Base-by-base conservation (phyloP, 2,329 filamentous ascomycete species). In the Amphichorda felina region DNA sequence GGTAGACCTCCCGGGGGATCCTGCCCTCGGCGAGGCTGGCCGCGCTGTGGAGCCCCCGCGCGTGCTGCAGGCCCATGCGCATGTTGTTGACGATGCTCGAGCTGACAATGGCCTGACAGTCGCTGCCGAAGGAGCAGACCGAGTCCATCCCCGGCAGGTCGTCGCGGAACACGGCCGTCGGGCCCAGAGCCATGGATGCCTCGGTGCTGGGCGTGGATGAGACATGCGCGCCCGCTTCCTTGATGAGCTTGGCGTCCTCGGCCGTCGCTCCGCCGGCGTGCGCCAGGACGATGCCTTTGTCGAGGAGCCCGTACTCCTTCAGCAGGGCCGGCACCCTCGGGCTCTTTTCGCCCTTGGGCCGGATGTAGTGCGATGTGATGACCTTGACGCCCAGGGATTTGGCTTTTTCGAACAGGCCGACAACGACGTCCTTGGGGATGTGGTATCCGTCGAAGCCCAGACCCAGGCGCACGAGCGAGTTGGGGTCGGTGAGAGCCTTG, bases 261-360 rank as follows among this genome's bases (percentile, higher is more conserved):
- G 21, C 21, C 6, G 21, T 24, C 6, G 21, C 21, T 6, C 21
- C 21, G 21, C 21, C 21, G 6, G 30, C 15, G 30, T 32, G 15
- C 7, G 30, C 8, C 11, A 21, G 17, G 30, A 21, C 10, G 11
- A 24, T 5, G 13, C n/a, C 11, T 14, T 24, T 18, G 13, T 26
- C 22, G n/a, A 34, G 32, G 13, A 34, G 32, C 5, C 32, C 32
- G 14, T 34, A 34, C 13, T n/a, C 18, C 18, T 34, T 18, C 32
- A 34, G 14, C 32, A 24, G 8, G 8, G 10, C 6, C 21, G 21
- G 21, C 6, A 24, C 6, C 10, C 21, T 24, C 6, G 6, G 6
- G 10, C 21, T 24, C 21, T 24, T 6, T 6, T 24, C 21, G 21
- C 21, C 21, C 21, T 24, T 24, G 21, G 21, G 21, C 6, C 21